Evolutionary conservation across 2,329 filamentous ascomycete species (phyloP).

Genomic region (Didymella sp.): DNA sequence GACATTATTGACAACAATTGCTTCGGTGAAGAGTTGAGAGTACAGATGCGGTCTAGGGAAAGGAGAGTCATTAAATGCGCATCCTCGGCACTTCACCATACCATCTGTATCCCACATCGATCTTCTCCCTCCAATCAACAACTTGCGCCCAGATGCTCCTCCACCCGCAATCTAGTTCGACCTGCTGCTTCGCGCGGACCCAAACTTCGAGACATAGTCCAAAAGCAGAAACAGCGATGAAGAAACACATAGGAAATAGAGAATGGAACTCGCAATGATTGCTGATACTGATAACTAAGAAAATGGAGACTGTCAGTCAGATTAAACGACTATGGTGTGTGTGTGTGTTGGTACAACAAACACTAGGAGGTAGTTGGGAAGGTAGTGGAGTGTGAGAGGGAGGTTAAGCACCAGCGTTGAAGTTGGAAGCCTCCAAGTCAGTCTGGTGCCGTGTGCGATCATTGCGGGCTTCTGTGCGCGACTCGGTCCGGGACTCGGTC

Average conservation of each 20-base stretch:
- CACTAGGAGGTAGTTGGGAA: constrained; percentile 19
- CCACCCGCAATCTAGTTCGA: constrained; percentile 22
- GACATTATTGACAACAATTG: constrained; percentile 16
- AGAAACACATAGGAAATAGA: constrained; percentile 45
- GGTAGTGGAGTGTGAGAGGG: constrained; percentile 16
- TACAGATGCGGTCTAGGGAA: constrained; percentile 11
- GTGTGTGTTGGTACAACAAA: constrained; percentile 18
- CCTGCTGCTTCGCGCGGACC: constrained; percentile 33
- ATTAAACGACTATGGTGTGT: constrained; percentile 30
- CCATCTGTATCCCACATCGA: constrained; percentile 43
- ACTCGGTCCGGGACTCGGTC: constrained; percentile 18
- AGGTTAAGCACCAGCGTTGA: constrained; percentile 38
- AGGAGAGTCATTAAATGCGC: constrained; percentile 33
- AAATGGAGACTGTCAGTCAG: constrained; percentile 43
- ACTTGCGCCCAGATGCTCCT: constrained; percentile 28
- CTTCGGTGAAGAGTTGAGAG: constrained; percentile 9
- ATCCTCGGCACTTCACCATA: constrained; percentile 33
- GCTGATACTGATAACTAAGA: constrained; percentile 31
- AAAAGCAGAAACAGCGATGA: constrained; percentile 35
- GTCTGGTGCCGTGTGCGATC: constrained; percentile 33
- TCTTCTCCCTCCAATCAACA: constrained; percentile 25
- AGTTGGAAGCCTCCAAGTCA: constrained; percentile 38
- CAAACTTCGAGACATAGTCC: constrained; percentile 38
- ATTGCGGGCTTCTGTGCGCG: constrained; percentile 33
- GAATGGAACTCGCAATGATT: constrained; percentile 20